These are phyloP conservation scores for Aspergillus leporis DNA, from an alignment of 495 filamentous ascomycete species.

Conservation along the genomic window DNA sequence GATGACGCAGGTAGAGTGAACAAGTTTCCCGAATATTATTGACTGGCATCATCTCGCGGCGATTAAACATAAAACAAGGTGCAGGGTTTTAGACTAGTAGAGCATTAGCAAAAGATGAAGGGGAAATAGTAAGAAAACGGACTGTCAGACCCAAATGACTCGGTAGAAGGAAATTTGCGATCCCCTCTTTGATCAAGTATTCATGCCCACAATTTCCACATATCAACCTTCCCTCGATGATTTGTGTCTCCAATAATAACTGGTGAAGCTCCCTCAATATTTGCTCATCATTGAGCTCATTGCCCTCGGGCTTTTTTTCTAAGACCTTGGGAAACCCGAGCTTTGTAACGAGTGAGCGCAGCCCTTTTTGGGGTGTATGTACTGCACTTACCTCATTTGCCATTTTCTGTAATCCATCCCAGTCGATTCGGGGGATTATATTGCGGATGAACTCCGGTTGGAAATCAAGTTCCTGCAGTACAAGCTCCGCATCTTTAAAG, in stretches of 20 bases:
- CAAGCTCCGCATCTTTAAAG: conserved; percentile 86
- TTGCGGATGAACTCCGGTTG: conserved; percentile 78
- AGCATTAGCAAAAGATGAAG: conserved; percentile 6
- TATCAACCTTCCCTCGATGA: conserved; percentile 81
- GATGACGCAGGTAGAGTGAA: neutral
- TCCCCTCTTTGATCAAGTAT: conserved; percentile 90
- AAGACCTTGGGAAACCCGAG: conserved; percentile 82
- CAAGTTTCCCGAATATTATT: neutral
- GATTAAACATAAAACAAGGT: neutral
- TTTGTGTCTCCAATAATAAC: conserved; percentile 85
- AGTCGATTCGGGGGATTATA: conserved; percentile 84
- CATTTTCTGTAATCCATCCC: conserved; percentile 72
- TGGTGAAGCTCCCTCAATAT: conserved; percentile 74
- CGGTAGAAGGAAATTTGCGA: conserved; percentile 93
- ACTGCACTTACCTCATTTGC: conserved; percentile 69
- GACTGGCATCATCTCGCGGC: neutral
- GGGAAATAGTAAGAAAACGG: neutral
- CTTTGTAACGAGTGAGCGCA: conserved; percentile 29
- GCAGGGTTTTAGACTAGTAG: neutral
- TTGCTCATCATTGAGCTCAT: conserved; percentile 60
- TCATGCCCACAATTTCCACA: conserved; percentile 92
- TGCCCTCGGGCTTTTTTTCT: conserved; percentile 58
- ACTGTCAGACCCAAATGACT: conserved; percentile 74
- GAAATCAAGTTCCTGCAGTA: conserved; percentile 74
- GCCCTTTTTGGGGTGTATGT: neutral